Conservation (phyloP, 1,139 yeast species). For the Debaryomyces sp. region DNA sequence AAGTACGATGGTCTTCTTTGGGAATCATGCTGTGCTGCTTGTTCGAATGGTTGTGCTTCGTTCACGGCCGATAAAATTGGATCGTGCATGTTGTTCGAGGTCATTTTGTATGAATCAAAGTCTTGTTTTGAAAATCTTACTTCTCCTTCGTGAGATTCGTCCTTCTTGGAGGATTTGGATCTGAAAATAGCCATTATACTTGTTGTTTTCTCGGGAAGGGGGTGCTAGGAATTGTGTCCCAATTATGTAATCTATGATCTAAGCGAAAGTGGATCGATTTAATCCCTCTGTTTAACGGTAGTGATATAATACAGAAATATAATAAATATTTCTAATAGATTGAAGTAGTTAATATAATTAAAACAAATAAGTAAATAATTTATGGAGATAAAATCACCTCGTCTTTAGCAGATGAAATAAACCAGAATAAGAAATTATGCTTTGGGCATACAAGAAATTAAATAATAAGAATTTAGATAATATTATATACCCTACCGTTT, state of each 20-base stretch:
- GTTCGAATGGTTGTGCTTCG: slow-evolving; percentile 95
- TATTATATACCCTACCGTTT: neutral
- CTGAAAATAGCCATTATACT: slow-evolving; percentile 43
- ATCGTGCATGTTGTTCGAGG: slow-evolving; percentile 70
- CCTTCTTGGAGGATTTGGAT: slow-evolving; percentile 27
- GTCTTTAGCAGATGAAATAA: neutral
- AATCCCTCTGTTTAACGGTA: neutral
- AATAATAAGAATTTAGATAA: neutral
- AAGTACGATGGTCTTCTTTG: slow-evolving; percentile 42
- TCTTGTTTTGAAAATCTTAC: slow-evolving; percentile 39
- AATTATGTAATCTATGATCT: slow-evolving; percentile 5
- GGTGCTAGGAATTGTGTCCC: neutral
- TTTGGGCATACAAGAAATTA: neutral
- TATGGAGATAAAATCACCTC: neutral
- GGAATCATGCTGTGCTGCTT: slow-evolving; percentile 47
- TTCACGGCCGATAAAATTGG: slow-evolving; percentile 89
- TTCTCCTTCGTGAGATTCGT: slow-evolving; percentile 21
- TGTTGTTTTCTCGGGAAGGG: neutral
- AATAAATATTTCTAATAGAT: neutral
- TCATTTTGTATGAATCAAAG: slow-evolving; percentile 47
- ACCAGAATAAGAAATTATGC: neutral
- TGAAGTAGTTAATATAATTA: neutral
- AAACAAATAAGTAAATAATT: neutral
- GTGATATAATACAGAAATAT: neutral
- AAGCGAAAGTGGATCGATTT: neutral